Evolutionary conservation across 2,329 filamentous ascomycete genomes (phyloP).

Genomic region (Sarocladium kiliense): DNA sequence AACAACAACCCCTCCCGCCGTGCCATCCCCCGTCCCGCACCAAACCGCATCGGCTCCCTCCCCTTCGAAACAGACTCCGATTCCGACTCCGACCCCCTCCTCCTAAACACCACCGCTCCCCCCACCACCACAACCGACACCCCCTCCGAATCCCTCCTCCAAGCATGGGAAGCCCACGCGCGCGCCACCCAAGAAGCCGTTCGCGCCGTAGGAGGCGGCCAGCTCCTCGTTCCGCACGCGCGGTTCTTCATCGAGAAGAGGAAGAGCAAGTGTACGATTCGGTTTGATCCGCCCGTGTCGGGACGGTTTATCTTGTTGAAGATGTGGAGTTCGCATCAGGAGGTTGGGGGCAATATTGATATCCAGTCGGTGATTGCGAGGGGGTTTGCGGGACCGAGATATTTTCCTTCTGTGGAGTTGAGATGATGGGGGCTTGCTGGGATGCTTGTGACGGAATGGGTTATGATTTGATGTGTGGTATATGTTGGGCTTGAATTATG

Average conservation of each 20-base stretch:
- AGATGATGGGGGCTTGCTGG: conserved; percentile 31
- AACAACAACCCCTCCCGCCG: conserved; percentile 7
- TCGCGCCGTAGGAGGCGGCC: conserved; percentile 51
- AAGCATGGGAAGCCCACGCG: conserved; percentile 42
- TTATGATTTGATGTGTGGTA: not conserved
- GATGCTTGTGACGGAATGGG: not conserved
- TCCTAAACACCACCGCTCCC: conserved; percentile 19
- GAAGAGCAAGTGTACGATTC: conserved; percentile 81
- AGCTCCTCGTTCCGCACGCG: conserved; percentile 67
- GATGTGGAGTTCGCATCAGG: conserved; percentile 75
- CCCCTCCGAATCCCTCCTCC: conserved; percentile 20
- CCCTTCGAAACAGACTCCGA: conserved; percentile 42
- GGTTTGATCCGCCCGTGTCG: conserved; percentile 76
- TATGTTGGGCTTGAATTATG: not conserved
- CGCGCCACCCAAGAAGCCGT: conserved; percentile 52
- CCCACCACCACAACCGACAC: conserved; percentile 12
- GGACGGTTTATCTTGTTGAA: conserved; percentile 83
- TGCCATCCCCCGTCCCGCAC: conserved; percentile 34
- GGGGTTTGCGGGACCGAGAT: conserved; percentile 81
- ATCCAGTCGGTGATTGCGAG: conserved; percentile 80
- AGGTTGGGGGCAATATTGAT: conserved; percentile 69
- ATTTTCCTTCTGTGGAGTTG: conserved; percentile 66
- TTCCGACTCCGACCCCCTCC: conserved; percentile 26
- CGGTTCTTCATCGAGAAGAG: conserved; percentile 78
- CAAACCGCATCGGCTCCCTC: conserved; percentile 48